Base-by-base conservation (phyloP, 495 filamentous ascomycete genomes). In the Melanomma pulvis-pyrius region DNA sequence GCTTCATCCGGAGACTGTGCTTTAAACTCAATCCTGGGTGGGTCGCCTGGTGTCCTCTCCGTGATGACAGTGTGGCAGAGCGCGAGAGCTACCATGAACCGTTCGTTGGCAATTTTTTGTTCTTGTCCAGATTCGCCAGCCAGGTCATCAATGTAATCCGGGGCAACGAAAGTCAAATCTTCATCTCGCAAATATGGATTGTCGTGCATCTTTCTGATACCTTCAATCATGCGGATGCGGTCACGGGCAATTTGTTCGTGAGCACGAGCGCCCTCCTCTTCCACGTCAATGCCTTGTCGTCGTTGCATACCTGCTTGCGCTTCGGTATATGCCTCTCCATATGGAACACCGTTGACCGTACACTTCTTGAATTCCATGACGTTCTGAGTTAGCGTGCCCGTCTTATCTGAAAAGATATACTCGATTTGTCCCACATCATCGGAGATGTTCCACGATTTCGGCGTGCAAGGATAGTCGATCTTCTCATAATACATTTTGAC, bases 321-420 rank as follows among this genome's bases (percentile, higher is more conserved):
- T 77, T 99, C 96, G 0, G 96, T 98, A 73, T 96, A 98, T 0
- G 96, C 96, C 78, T 98, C 96, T 48, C 96, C 96, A 71, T 99
- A 99, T 9, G 93, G 85, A 57, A 92, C 82, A 11, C 96, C 94
- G 73, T 98, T 97, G 75, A 99, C 87, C 19, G 91, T 96, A 63
- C 87, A 90, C 74, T 99, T 99, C 77, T 97, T 98, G 85, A 97
- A 99, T 78, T 99, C 96, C 96, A 99, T 99, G 54, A 98, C 92
- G 74, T 99, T 99, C 73, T 99, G 96, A 6, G 96, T 99, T 69
- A 99, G 79, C 4, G 96, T 99, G 36, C 96, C 96, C 1, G 96
- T 99, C 78, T 99, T 99, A 80, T 99, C 96, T 0, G 96, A 98
- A 80, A 99, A 99, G 67, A 99, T 96, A 78, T 98, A 99, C 76